Conservation (phyloP, 2,329 filamentous ascomycete species). For the Tetracladium maxilliforme region DNA sequence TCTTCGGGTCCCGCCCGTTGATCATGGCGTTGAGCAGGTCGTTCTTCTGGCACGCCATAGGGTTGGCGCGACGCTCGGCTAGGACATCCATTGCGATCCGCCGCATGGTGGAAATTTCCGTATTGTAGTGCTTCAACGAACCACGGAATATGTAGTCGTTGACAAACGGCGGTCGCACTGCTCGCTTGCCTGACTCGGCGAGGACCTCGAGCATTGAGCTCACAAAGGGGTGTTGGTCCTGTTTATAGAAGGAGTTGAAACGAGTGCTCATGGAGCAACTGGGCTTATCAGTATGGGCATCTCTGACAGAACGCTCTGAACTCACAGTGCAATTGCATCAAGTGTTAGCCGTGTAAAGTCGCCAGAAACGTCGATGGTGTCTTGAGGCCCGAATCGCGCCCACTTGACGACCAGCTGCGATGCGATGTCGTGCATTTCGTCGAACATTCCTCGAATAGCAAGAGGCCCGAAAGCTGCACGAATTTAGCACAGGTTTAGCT, state of each 20-base stretch:
- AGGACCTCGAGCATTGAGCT: constrained; percentile 52
- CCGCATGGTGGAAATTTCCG: constrained; percentile 39
- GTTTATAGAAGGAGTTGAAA: constrained; percentile 62
- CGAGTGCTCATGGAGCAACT: constrained; percentile 52
- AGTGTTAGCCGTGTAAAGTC: constrained; percentile 62
- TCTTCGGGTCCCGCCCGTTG: constrained; percentile 49
- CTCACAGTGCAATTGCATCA: constrained; percentile 49
- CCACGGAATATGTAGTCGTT: constrained; percentile 30
- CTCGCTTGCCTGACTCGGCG: constrained; percentile 34
- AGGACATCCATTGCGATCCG: constrained; percentile 45
- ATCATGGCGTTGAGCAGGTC: constrained; percentile 61
- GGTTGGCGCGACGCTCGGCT: constrained; percentile 36
- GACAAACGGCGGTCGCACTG: constrained; percentile 28
- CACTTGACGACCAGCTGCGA: constrained; percentile 53
- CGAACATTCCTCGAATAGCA: constrained; percentile 53
- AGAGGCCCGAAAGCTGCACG: constrained; percentile 49
- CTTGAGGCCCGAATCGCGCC: constrained; percentile 43
- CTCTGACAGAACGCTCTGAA: not conserved
- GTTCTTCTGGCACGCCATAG: constrained; percentile 39
- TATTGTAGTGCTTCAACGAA: constrained; percentile 28
- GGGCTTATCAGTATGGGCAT: constrained; percentile 3
- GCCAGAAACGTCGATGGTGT: constrained; percentile 43
- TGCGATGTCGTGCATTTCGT: constrained; percentile 54
- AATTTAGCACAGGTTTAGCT: too few relatives aligned
- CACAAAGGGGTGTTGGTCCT: constrained; percentile 57